These are phyloP conservation scores for Parmales sp. DNA, from an alignment of 108 stramenopile genomes.

Conservation along the genomic window DNA sequence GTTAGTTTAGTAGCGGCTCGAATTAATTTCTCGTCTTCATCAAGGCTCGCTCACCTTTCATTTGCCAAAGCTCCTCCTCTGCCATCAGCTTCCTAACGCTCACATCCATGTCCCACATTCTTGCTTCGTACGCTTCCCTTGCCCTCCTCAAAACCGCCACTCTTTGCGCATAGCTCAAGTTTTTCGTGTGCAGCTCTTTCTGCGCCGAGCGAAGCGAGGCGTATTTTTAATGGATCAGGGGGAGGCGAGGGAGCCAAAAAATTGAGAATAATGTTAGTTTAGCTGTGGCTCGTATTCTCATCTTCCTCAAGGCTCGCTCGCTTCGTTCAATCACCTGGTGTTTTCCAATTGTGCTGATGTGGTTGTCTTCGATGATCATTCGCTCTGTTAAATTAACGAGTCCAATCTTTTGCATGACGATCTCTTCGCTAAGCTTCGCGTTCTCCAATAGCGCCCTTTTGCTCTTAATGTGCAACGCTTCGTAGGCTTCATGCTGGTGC, in stretches of 20 bases:
- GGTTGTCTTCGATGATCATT: not conserved
- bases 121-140: slow-evolving; percentile 5
- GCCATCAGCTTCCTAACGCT: not conserved
- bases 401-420: slow-evolving; percentile 7
- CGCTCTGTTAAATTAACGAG: not conserved
- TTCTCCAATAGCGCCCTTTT: slow-evolving; percentile 2
- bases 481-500: not conserved
- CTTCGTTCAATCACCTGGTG: too few species aligned
- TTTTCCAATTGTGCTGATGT: too few species aligned
- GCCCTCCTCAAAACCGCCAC: not conserved
- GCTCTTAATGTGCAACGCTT: not conserved
- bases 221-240: too few species aligned
- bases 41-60: not conserved
- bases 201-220: too few species aligned
- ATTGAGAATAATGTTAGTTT: too few species aligned
- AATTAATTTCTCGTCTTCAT: not conserved
- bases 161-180: not conserved
- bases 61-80: not conserved
- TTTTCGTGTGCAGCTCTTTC: not conserved
- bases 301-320: not conserved
- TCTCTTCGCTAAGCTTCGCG: not conserved
- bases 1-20: too few species aligned
- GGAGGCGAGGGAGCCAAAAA: too few species aligned
- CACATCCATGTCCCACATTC: slow-evolving; percentile 7
- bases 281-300: too few species aligned